Conservation (phyloP, 371 early-diverging fungal genomes). For the Mucor velutinosus region DNA sequence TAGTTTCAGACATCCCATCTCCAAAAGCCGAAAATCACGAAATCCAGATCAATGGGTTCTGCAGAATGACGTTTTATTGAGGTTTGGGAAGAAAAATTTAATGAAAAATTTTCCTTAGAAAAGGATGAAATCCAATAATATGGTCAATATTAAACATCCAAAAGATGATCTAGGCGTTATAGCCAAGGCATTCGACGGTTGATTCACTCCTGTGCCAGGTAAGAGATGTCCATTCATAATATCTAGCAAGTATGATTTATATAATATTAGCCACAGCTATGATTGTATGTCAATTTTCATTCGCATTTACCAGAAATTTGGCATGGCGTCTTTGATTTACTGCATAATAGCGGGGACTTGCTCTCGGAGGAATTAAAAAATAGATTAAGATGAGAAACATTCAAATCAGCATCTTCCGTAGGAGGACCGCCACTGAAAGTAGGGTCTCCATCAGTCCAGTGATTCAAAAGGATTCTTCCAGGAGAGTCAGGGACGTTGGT, state of each 20-base stretch:
- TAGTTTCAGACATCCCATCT: not conserved
- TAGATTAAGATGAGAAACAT: constrained; percentile 36
- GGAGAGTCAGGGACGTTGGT: constrained; percentile 37
- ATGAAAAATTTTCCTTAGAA: not conserved
- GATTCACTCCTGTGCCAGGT: constrained; percentile 9
- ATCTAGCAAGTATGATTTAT: constrained; percentile 10
- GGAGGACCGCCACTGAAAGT: constrained; percentile 40
- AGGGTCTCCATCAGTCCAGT: constrained; percentile 54
- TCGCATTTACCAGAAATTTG: constrained; percentile 21
- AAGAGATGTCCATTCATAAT: constrained; percentile 23
- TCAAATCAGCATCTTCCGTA: constrained; percentile 23
- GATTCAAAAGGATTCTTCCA: constrained; percentile 41
- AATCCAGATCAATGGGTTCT: not conserved
- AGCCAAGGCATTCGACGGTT: not conserved
- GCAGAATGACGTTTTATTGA: not conserved
- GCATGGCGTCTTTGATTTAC: constrained; percentile 20
- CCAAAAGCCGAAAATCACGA: not conserved
- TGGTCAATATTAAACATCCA: not conserved
- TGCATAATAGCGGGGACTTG: not conserved
- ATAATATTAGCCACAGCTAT: not conserved
- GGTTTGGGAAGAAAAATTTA: not conserved
- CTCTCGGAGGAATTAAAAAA: constrained; percentile 46
- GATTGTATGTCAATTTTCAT: not conserved
- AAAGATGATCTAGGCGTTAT: not conserved
- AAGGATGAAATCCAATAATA: not conserved